Evolutionary conservation across 306 rosid genomes (phyloP), one percentile per base, ranked within the genome.

Genomic region (Cucumis hystrix): DNA sequence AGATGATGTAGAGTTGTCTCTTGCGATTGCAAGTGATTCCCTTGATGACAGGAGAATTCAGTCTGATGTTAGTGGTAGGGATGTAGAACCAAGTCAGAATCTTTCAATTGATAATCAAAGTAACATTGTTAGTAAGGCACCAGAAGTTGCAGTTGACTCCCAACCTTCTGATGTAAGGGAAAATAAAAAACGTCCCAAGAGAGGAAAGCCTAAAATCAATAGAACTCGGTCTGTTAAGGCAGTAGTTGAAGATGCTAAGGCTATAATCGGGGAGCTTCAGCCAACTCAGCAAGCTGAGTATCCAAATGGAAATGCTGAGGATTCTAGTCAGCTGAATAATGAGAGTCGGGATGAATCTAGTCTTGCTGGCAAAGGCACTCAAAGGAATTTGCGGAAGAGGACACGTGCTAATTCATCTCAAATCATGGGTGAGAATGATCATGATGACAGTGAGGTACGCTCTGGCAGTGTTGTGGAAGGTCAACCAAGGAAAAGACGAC

Each of bases 191-290:
- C 41, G 41, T 71, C 87, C 85, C 60, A 88, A 70, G 76, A 84
- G 88, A 76, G 93, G 91, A 63, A 85, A 82, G 83, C 4, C 84
- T 65, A 83, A 84, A 79, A 75, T 85, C 41, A 77, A 63, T 84
- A 89, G 93, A 55, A 80, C 95, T 5, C 84, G 78, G 21, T 79
- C 97, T 37, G 89, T 88, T 75, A 89, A 85, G 80, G 86, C 88
- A 7, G 97, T 89, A 79, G 86, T 89, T 37, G 82, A 87, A 80
- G 98, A 95, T 78, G 96, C 97, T 30, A 83, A 88, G 84, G 81
- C 86, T 76, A 76, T 94, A 55, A 90, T 93, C 37, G 97, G 88
- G 67, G 92, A 87, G 78, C 82, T 84, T 56, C 76, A 77, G 63
- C 84, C 87, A 77, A 82, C 80, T 40, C 85, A 51, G 47, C 90